Base-by-base conservation (phyloP, 1,284 basidiomycete genomes). In the Tilletia horrida region DNA sequence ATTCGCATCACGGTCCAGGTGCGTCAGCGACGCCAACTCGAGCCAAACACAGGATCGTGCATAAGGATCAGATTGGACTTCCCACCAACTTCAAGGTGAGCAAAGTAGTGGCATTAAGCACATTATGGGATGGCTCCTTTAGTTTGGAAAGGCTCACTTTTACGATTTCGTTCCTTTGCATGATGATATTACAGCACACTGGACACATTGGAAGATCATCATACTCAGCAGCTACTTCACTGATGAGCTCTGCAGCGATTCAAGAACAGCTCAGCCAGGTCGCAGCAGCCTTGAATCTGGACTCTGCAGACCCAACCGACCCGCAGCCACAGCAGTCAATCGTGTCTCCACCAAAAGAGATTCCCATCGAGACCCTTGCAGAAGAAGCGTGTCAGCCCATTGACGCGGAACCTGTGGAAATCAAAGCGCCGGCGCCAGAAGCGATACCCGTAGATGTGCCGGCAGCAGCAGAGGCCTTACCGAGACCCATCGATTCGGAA, bases 61-160 rank as follows among this genome's bases (percentile, higher is more conserved):
- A 59, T 27, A 59, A 59, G 29, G 27, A 29, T n/a, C 27, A 59
- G 55, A 59, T 59, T 29, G 55, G 55, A 31, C 55, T 59, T 4
- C 55, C 55, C 11, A 59, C 55, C 31, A 59, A 59, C n/a, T 59
- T 59, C 55, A 25, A 59, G 55, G 55, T 59, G 55, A 59, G 31
- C 31, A 16, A 59, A 31, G 21, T n/a, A n/a, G n/a, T n/a, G n/a
- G n/a, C n/a, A n/a, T n/a, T n/a, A n/a, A n/a, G n/a, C n/a, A n/a
- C n/a, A n/a, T n/a, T n/a, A n/a, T n/a, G n/a, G n/a, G n/a, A n/a
- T n/a, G n/a, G n/a, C 9, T 44, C 18, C 18, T 18, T 44, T 8
- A 18, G 9, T 44, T 18, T 44, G n/a, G n/a, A n/a, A n/a, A 23
- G 7, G 3, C 18, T 9, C 47, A 48, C 47, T 9, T 23, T 8